Conservation (phyloP, 106 monocot genomes). For the Dendrobium nobile region DNA sequence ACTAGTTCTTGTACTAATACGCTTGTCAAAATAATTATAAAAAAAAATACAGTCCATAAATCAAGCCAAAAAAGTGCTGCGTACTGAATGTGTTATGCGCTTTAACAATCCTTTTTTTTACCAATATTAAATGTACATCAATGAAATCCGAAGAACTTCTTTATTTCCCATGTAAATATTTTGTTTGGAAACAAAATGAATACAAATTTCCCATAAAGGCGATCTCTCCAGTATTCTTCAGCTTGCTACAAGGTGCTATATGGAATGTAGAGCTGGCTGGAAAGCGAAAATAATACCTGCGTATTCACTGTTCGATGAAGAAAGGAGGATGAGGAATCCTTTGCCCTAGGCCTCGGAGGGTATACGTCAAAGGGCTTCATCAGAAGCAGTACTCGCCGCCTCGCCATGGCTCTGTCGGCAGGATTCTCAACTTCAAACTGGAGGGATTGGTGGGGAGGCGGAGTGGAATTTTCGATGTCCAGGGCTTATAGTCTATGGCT, state of each 20-base stretch:
- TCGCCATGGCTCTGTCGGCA: slow-evolving; percentile 21
- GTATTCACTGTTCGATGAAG: slow-evolving; percentile 12
- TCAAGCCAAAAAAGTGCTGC: no score
- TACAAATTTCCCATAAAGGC: neutral
- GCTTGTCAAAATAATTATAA: no score
- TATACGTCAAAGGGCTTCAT: slow-evolving; percentile 75
- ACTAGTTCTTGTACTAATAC: no score
- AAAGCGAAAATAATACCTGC: slow-evolving; percentile 14
- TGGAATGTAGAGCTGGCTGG: neutral
- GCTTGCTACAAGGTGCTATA: neutral
- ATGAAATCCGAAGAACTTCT: neutral
- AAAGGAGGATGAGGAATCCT: neutral
- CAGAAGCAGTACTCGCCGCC: slow-evolving; percentile 50
- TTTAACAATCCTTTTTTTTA: no score
- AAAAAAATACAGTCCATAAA: no score
- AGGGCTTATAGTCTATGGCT: no score
- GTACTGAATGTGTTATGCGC: no score
- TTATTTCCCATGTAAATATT: neutral
- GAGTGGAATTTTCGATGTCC: no score
- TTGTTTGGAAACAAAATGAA: neutral
- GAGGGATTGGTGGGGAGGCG: no score
- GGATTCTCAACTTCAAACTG: no score
- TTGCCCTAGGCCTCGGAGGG: slow-evolving; percentile 21
- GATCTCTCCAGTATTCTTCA: neutral
- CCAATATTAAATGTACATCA: neutral